Percentiles rank a stretch among this genome's conserved stretches.
Evolutionary conservation across 306 rosid species (phyloP).

Genomic region (Glycine latifolia): DNA sequence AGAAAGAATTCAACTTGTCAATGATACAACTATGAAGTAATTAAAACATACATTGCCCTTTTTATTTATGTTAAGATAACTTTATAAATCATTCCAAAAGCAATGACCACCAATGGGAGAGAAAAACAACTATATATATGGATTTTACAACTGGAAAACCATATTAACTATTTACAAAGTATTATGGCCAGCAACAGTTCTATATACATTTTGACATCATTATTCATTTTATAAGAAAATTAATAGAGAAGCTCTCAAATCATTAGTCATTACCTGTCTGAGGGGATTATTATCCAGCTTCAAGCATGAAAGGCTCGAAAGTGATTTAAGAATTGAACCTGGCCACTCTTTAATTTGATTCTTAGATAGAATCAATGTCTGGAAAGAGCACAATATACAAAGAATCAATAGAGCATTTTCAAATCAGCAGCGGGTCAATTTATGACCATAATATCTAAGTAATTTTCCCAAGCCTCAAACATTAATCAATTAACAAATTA

Average conservation of each 20-base stretch:
- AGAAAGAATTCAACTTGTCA: conserved; percentile 11
- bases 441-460: conserved; percentile 31
- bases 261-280: conserved; percentile 66
- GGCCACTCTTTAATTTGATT: conserved; percentile 94
- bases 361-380: conserved; percentile 81
- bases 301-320: conserved; percentile 73
- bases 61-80: conserved; percentile 21
- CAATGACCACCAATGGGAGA: conserved; percentile 21
- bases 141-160: conserved; percentile 25
- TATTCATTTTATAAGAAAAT: conserved; percentile 38
- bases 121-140: conserved; percentile 26
- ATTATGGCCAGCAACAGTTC: conserved; percentile 16
- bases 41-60: conserved; percentile 14
- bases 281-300: conserved; percentile 88
- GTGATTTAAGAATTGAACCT: conserved; percentile 70
- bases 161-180: background rate
- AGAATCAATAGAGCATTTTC: conserved; percentile 42
- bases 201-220: conserved; percentile 32
- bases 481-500: conserved; percentile 20
- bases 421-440: conserved; percentile 40
- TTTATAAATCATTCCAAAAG: conserved; percentile 22
- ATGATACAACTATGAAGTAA: conserved; percentile 20
- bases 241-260: conserved; percentile 22
- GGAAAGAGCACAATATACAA: conserved; percentile 53
- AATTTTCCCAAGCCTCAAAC: conserved; percentile 37